These are phyloP conservation scores for Pyropia haitanensis DNA, from an alignment of 23 red algal species.

Conservation along the genomic window DNA sequence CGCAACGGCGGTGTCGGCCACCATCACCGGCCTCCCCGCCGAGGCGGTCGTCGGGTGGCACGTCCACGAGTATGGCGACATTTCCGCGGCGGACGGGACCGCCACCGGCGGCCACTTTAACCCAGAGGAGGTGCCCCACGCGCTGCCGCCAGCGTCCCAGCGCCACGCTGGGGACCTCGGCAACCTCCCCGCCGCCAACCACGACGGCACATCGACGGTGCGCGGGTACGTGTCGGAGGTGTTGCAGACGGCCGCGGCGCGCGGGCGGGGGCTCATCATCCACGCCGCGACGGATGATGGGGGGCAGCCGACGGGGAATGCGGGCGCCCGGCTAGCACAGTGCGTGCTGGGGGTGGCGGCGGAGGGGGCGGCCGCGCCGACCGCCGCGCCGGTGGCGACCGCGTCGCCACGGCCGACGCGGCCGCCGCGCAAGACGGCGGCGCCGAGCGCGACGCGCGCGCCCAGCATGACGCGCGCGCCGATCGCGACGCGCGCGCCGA, in stretches of 20 bases:
- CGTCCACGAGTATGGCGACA: constrained; percentile 45
- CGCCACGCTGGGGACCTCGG: constrained; percentile 52
- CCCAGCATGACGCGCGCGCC: no score
- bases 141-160: not conserved
- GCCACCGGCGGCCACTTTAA: constrained; percentile 53
- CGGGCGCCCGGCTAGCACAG: constrained; percentile 18
- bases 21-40: no score
- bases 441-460: no score
- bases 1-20: no score
- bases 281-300: constrained; percentile 46
- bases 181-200: constrained; percentile 18
- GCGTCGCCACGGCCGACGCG: no score
- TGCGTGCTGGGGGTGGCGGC: constrained; percentile 42
- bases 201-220: not conserved
- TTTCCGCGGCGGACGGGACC: constrained; percentile 26
- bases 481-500: no score
- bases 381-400: no score
- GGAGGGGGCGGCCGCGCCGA: no score
- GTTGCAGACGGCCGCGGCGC: constrained; percentile 12
- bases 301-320: constrained; percentile 39
- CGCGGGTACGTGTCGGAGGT: constrained; percentile 10
- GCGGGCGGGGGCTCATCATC: constrained; percentile 30
- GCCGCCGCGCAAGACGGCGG: no score
- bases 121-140: constrained; percentile 4
- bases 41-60: constrained; percentile 16